Evolutionary conservation across 192 early-diverging fungal genomes (phyloP), one percentile per base, ranked within the genome.

Genomic region (Lobosporangium transversale): DNA sequence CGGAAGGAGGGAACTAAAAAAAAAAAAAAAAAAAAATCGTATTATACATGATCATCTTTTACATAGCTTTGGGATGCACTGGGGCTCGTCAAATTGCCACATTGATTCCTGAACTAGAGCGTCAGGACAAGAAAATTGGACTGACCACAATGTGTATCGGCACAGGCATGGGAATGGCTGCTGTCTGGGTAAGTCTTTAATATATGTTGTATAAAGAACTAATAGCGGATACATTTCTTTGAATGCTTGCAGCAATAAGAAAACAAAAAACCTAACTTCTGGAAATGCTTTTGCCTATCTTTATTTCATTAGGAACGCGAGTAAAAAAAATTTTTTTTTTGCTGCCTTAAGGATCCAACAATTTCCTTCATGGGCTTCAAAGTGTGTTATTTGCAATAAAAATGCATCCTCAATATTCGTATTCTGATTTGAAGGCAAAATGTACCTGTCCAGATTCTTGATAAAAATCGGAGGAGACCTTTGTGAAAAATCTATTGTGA

Each of bases 31-130:
- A n/a, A n/a, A n/a, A n/a, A n/a, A n/a, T n/a, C n/a, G n/a, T n/a
- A n/a, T n/a, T n/a, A n/a, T n/a, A n/a, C n/a, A n/a, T n/a, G n/a
- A n/a, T n/a, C n/a, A n/a, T n/a, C n/a, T n/a, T n/a, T n/a, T n/a
- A n/a, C n/a, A n/a, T 51, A 62, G 58, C 58, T 5, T 21, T 60
- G 29, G 93, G 94, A 37, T 89, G 87, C 78, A 98, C 96, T 23
- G 96, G 97, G 68, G 95, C 97, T 0, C 90, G 97, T 62, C 97
- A 98, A 80, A 88, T 99, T 63, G 92, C 96, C 4, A 99, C 97
- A 7, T 81, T 99, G 20, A 81, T 99, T 17, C 89, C 93, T 45
- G 95, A 96, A 80, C 84, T 99, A 62, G 66, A 58, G 53, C 69
- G 73, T 42, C 64, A 69, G 35, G 45, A 64, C 24, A 65, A 66